These are phyloP conservation scores for Fusarium pseudograminearum DNA, from an alignment of 2,329 filamentous ascomycete species.

Conservation along the genomic window DNA sequence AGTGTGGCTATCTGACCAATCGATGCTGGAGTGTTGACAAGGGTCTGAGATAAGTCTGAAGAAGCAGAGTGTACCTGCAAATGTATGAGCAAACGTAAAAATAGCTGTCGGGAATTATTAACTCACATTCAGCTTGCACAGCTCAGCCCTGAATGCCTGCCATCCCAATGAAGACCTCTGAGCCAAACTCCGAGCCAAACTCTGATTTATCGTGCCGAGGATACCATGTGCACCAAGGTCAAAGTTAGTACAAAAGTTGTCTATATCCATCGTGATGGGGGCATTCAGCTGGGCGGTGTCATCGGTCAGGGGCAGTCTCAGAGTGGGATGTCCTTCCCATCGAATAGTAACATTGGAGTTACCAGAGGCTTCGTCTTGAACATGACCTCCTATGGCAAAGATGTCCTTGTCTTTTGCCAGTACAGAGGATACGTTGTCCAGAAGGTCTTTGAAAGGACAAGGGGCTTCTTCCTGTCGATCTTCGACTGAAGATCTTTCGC, in stretches of 20 bases:
- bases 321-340: neutral
- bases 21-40: conserved; percentile 66
- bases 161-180: too few relatives aligned
- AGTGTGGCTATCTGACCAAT: conserved; percentile 64
- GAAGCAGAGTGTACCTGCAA: too few relatives aligned
- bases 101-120: fast-evolving
- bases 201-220: conserved; percentile 61
- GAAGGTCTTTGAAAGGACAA: neutral
- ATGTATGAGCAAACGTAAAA: fast-evolving
- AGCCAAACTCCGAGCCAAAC: conserved; percentile 56
- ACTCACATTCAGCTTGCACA: conserved; percentile 68
- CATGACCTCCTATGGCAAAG: conserved; percentile 20
- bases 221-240: conserved; percentile 65
- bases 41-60: conserved; percentile 62
- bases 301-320: neutral
- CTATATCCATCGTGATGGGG: conserved; percentile 63
- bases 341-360: neutral
- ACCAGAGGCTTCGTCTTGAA: neutral
- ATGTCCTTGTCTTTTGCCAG: conserved; percentile 5
- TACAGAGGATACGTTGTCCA: neutral
- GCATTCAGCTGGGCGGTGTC: neutral
- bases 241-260: conserved; percentile 62
- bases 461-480: neutral
- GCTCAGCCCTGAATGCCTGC: conserved; percentile 60
- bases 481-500: too few relatives aligned